Conservation (phyloP, 306 rosid genomes). For the Hippophae rhamnoides region DNA sequence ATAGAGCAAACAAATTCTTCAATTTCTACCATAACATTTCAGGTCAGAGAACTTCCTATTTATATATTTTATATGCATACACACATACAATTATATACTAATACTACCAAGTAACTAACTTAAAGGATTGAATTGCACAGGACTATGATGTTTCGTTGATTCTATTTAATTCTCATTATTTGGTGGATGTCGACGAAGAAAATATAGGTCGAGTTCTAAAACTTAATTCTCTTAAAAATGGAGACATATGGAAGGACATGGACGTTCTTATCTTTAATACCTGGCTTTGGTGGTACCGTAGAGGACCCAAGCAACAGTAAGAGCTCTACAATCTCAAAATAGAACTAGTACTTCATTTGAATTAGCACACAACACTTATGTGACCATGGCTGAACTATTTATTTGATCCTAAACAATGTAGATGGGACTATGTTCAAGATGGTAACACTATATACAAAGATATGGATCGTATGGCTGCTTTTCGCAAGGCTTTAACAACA, state of each 20-base stretch:
- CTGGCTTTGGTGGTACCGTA: constrained; percentile 82
- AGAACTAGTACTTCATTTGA: neutral
- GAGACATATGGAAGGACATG: constrained; percentile 45
- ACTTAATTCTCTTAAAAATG: constrained; percentile 52
- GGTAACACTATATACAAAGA: constrained; percentile 34
- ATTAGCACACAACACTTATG: neutral
- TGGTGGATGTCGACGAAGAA: constrained; percentile 59
- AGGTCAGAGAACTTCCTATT: constrained; percentile 15
- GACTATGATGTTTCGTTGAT: constrained; percentile 47
- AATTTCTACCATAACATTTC: constrained; percentile 21
- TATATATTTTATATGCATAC: neutral
- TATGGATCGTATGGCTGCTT: constrained; percentile 69
- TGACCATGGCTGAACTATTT: neutral
- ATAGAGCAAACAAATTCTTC: neutral
- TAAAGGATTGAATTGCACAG: constrained; percentile 17
- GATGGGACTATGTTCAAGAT: constrained; percentile 64
- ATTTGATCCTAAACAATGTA: constrained; percentile 15
- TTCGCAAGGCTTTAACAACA: constrained; percentile 40
- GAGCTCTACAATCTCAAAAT: constrained; percentile 9
- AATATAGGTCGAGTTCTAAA: constrained; percentile 45
- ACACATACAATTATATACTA: neutral
- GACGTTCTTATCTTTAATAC: constrained; percentile 64
- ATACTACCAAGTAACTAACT: neutral
- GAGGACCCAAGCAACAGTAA: constrained; percentile 47
- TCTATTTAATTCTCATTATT: constrained; percentile 19